These are phyloP conservation scores for Geotrichum carabidarum DNA, from an alignment of 1,139 yeast genomes.

Conservation along the genomic window DNA sequence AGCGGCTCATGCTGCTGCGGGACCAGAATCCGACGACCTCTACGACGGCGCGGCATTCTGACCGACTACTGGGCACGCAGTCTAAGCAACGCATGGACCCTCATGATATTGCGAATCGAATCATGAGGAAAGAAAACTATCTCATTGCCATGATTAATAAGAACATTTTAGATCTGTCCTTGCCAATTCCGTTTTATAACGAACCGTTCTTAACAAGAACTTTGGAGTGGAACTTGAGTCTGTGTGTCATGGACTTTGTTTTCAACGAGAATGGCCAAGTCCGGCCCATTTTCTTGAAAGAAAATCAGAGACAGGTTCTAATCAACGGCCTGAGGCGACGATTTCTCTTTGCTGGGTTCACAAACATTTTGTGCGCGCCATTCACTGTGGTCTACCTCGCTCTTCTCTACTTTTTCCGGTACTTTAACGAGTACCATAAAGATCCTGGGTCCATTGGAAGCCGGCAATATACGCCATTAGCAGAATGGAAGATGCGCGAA, in stretches of 20 bases:
- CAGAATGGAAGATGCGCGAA: slow-evolving; percentile 93
- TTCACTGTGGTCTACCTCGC: slow-evolving; percentile 78
- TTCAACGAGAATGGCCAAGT: slow-evolving; percentile 83
- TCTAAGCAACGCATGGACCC: slow-evolving; percentile 78
- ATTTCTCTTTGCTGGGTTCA: slow-evolving; percentile 79
- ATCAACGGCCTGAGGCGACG: slow-evolving; percentile 69
- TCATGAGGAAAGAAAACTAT: slow-evolving; percentile 92
- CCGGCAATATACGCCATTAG: slow-evolving; percentile 86
- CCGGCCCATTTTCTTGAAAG: slow-evolving; percentile 67
- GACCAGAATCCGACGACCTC: slow-evolving; percentile 75
- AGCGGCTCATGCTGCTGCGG: slow-evolving; percentile 63
- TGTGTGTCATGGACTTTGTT: slow-evolving; percentile 81
- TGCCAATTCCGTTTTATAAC: slow-evolving; percentile 36
- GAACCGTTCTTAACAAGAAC: slow-evolving; percentile 65
- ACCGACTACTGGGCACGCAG: slow-evolving; percentile 49
- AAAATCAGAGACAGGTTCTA: slow-evolving; percentile 60
- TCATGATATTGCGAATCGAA: slow-evolving; percentile 89
- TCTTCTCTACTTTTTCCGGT: slow-evolving; percentile 76
- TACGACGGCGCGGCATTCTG: slow-evolving; percentile 33
- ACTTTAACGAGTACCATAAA: slow-evolving; percentile 86
- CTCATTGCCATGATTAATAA: slow-evolving; percentile 84
- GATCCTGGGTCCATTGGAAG: slow-evolving; percentile 83
- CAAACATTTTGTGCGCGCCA: slow-evolving; percentile 79
- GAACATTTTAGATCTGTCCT: slow-evolving; percentile 60
- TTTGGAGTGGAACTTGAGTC: slow-evolving; percentile 86